A percentile compares a stretch with the other conserved stretches of the same genome.
These are phyloP conservation scores for Hordeum vulgare DNA, from an alignment of 176 grass and related monocot genomes.

Conservation along the genomic window MorexV3_pseudomolecules_assembly NC_058521.1:53150516-53151015, in stretches of 20 bases:
- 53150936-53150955: slow-evolving; percentile 60
- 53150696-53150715: neutral
- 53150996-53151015: neutral
- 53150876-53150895: slow-evolving; percentile 46
- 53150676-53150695: slow-evolving; percentile 46
- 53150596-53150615: slow-evolving; percentile 16
- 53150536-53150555: slow-evolving; percentile 55
- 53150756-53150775: slow-evolving; percentile 65
- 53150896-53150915: slow-evolving; percentile 37
- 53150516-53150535: slow-evolving; percentile 61
- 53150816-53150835: slow-evolving; percentile 21
- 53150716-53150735: slow-evolving; percentile 5
- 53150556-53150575: slow-evolving; percentile 35
- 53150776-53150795: slow-evolving; percentile 56
- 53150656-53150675: slow-evolving; percentile 40
- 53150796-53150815: slow-evolving; percentile 64
- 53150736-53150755: slow-evolving; percentile 61
- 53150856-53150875: slow-evolving; percentile 29
- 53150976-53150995: slow-evolving; percentile 38
- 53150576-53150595: neutral
- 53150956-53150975: slow-evolving; percentile 60
- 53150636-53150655: slow-evolving; percentile 38
- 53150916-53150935: slow-evolving; percentile 35
- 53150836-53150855: neutral
- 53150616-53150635: slow-evolving; percentile 48